These are phyloP conservation scores for Sporothrix variecibatus DNA, from an alignment of 2,329 filamentous ascomycete genomes.

Conservation along the genomic window DNA sequence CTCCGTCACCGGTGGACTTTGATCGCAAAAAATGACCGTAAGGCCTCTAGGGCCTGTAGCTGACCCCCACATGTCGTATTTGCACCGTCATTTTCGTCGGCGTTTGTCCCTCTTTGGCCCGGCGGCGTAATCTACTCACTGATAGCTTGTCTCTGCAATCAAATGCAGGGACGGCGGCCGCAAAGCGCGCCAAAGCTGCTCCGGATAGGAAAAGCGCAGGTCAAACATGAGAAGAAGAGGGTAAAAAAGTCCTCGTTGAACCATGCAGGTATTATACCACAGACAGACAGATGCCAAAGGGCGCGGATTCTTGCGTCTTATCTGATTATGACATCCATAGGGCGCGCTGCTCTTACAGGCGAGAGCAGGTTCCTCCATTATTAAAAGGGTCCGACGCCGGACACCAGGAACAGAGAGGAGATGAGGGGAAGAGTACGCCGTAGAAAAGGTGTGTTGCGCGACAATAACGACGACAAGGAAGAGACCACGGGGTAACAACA, in stretches of 20 bases:
- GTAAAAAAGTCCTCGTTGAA: not conserved
- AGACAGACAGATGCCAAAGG: not conserved
- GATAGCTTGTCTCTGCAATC: not conserved
- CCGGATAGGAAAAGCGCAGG: not conserved
- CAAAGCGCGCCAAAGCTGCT: not conserved
- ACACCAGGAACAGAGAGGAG: not conserved
- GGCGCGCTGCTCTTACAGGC: not conserved
- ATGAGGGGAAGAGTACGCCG: too few relatives aligned
- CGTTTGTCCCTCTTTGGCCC: not conserved
- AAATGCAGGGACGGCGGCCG: not conserved
- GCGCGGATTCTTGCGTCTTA: not conserved
- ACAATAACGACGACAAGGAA: not conserved
- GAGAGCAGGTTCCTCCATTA: too few relatives aligned
- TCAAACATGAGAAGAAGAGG: not conserved
- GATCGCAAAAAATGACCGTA: not conserved
- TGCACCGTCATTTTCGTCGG: not conserved
- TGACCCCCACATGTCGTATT: not conserved
- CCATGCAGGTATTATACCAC: not conserved
- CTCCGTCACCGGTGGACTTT: not conserved
- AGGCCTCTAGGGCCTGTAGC: not conserved
- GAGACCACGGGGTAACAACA: too few relatives aligned
- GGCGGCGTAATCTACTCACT: not conserved
- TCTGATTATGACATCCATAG: constrained; percentile 5
- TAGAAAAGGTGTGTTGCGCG: too few relatives aligned
- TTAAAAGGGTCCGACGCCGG: constrained; percentile 7